Base-by-base conservation (phyloP, 139 green algal species). In the Chlorella sp. region DNA sequence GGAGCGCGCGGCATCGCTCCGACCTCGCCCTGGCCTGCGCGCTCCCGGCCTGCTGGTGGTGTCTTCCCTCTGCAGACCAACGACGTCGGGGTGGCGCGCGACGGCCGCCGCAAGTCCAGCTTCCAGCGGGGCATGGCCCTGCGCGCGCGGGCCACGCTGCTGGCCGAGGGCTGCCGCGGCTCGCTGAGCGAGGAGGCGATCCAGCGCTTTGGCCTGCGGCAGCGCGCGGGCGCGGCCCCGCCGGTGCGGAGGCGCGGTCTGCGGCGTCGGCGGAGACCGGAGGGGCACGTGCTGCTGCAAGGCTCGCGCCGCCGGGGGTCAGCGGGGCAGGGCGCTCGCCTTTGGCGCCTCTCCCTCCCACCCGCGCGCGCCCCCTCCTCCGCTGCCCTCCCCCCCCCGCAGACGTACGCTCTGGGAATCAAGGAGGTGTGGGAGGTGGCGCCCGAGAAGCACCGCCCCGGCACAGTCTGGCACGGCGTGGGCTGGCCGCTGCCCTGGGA, bases 331-430 rank as follows among this genome's bases (percentile, higher is more conserved):
- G n/a, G n/a, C n/a, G n/a, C n/a, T n/a, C n/a, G n/a, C n/a, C n/a
- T n/a, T n/a, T n/a, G n/a, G n/a, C n/a, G n/a, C n/a, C n/a, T n/a
- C n/a, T n/a, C n/a, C n/a, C n/a, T n/a, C n/a, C n/a, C n/a, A n/a
- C n/a, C n/a, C n/a, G n/a, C n/a, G n/a, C n/a, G n/a, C n/a, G n/a
- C n/a, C n/a, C n/a, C n/a, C n/a, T n/a, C n/a, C n/a, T n/a, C n/a
- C n/a, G n/a, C n/a, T n/a, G n/a, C n/a, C n/a, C n/a, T n/a, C n/a
- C n/a, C n/a, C n/a, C 81, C 91, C 45, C 88, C 84, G 8, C 92
- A 96, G 76, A 96, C 91, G 14, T 98, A 98, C 77, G 94, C 82
- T 0, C 87, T 98, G 41, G 95, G 95, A 5, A 79, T 98, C 15
- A 98, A 98, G 82, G 95, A 98, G 85, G 94, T 98, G 63, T 93